phyloP scores from a whole-genome alignment of 805 yeast genomes.

The Metschnikowia lachancei region DNA sequence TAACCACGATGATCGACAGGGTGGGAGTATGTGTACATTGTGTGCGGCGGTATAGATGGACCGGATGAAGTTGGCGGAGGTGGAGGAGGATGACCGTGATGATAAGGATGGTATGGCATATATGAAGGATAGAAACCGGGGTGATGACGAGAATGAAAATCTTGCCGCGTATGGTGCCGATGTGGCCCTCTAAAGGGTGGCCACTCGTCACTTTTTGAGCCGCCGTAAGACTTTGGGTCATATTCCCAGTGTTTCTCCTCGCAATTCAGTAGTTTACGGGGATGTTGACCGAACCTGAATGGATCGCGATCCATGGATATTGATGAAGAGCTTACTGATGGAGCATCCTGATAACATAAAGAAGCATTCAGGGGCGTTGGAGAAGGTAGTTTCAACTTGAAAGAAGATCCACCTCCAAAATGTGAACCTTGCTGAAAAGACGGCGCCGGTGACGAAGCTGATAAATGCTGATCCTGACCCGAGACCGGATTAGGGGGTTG shows the following conservation, averaged over 20 bases:
- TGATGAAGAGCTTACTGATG: slow-evolving; percentile 1
- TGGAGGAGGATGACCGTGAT: slow-evolving; percentile 12
- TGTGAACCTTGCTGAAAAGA: not conserved
- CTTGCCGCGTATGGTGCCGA: slow-evolving; percentile 1
- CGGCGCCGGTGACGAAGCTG: not conserved
- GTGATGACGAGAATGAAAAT: not conserved
- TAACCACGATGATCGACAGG: no score
- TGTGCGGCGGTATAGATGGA: slow-evolving; percentile 6
- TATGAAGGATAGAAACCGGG: slow-evolving; percentile 12
- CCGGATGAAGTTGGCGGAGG: slow-evolving; percentile 7
- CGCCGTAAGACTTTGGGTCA: not conserved
- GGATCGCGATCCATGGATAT: slow-evolving; percentile 6
- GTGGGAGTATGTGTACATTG: slow-evolving; percentile 2
- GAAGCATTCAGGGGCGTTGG: slow-evolving; percentile 16
- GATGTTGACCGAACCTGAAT: not conserved
- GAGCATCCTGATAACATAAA: slow-evolving; percentile 4
- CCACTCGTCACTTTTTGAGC: slow-evolving; percentile 1
- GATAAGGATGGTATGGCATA: slow-evolving; percentile 11
- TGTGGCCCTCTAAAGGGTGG: not conserved
- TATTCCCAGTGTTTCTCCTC: not conserved
- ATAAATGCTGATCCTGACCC: not conserved
- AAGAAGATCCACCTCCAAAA: not conserved
- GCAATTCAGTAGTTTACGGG: slow-evolving; percentile 1
- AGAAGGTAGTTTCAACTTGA: slow-evolving; percentile 12
- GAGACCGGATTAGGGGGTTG: no score